These are phyloP conservation scores for Aspergillus pseudonomiae DNA, from an alignment of 2,329 filamentous ascomycete species.

Conservation along the genomic window DNA sequence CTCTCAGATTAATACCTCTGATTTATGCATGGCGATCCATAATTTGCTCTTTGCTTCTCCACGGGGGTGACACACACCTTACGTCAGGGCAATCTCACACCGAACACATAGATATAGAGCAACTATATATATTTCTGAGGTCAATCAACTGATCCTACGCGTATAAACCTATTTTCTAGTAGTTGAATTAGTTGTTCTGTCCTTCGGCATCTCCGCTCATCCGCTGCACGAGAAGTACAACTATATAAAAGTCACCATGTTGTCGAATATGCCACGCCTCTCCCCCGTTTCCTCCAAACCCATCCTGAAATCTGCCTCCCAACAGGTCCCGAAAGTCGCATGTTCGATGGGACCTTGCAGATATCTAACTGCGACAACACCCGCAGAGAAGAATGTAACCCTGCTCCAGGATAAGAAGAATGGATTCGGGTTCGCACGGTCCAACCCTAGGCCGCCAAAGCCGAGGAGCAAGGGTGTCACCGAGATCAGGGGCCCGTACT, in stretches of 20 bases:
- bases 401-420: conserved; percentile 54
- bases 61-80: neutral
- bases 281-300: conserved; percentile 9
- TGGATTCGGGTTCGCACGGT: conserved; percentile 55
- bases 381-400: conserved; percentile 25
- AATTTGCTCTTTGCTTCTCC: neutral
- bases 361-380: conserved; percentile 23
- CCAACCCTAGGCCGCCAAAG: conserved; percentile 53
- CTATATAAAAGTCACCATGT: conserved; percentile 11
- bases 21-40: neutral
- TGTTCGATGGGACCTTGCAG: conserved; percentile 12
- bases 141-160: neutral
- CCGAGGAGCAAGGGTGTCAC: conserved; percentile 55
- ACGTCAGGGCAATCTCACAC: neutral
- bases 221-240: too few relatives aligned
- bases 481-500: conserved; percentile 60
- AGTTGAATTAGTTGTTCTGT: neutral
- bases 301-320: conserved; percentile 8
- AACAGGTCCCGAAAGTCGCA: conserved; percentile 15
- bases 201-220: neutral
- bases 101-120: neutral
- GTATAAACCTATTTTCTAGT: neutral
- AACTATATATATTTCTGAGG: neutral
- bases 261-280: conserved; percentile 3
- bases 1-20: neutral